Percentiles rank a stretch among this genome's conserved stretches.
Conservation (phyloP, 2,329 filamentous ascomycete genomes). For the Diaporthe ilicicola region DNA sequence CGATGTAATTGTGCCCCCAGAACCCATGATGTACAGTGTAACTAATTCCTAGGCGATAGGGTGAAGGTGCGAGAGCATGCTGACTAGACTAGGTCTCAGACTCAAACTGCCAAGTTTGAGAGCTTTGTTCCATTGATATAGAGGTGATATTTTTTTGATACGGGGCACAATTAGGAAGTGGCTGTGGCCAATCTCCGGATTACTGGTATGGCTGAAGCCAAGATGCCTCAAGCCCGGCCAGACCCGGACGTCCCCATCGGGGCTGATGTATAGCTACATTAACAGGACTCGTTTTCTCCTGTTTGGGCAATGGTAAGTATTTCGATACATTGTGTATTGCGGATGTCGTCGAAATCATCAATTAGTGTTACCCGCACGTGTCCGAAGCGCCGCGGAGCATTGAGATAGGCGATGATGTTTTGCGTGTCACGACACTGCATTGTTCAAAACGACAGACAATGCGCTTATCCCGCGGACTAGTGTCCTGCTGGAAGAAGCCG, state of each 20-base stretch:
- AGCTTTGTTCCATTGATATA: neutral
- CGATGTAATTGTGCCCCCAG: neutral
- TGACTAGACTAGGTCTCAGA: neutral
- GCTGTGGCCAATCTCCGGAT: neutral
- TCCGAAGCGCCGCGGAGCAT: neutral
- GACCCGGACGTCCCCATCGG: constrained; percentile 9
- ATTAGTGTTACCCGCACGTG: neutral
- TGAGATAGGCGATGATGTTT: neutral
- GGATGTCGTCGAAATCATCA: neutral
- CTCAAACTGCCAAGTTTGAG: too few relatives aligned
- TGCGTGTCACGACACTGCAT: neutral
- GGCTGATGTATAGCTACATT: neutral
- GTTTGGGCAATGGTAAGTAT: neutral
- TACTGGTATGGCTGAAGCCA: neutral
- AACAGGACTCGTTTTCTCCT: neutral
- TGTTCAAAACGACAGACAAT: too few relatives aligned
- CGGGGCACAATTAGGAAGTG: neutral
- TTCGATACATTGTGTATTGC: neutral
- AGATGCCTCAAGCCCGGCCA: neutral
- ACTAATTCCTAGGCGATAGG: too few relatives aligned
- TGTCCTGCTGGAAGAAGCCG: too few relatives aligned
- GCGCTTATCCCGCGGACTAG: neutral
- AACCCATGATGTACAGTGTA: neutral
- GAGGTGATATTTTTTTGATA: neutral
- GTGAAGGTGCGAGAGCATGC: neutral